phyloP scores from a whole-genome alignment of 345 rosid species.

The Geranium brycei region DNA sequence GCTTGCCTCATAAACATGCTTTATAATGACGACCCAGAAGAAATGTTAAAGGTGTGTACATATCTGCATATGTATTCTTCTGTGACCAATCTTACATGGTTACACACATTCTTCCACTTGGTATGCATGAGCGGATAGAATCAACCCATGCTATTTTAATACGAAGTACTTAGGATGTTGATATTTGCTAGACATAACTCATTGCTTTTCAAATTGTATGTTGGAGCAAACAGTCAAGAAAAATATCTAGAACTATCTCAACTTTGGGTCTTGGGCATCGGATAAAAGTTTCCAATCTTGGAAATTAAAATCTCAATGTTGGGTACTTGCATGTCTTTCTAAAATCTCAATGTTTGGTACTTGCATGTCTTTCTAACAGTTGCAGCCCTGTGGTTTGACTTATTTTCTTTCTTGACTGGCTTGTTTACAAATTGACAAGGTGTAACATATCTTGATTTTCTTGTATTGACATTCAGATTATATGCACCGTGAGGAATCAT shows the following conservation, averaged over 20 bases:
- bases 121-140: too few species aligned
- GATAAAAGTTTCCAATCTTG: too few species aligned
- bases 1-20: slow-evolving; percentile 85
- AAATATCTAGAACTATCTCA: too few species aligned
- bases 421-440: not conserved
- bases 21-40: slow-evolving; percentile 60
- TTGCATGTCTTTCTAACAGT: too few species aligned
- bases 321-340: too few species aligned
- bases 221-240: not conserved
- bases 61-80: slow-evolving; percentile 1
- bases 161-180: not conserved
- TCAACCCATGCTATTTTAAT: not conserved
- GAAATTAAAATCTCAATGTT: too few species aligned
- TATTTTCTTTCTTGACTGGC: not conserved
- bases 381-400: too few species aligned
- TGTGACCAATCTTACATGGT: not conserved
- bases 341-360: too few species aligned
- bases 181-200: not conserved
- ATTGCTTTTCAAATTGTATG: not conserved
- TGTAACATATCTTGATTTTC: not conserved
- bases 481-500: slow-evolving; percentile 59
- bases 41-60: slow-evolving; percentile 61
- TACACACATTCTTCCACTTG: not conserved
- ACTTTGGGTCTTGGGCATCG: too few species aligned
- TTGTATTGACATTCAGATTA: slow-evolving; percentile 33